Conservation (phyloP, 169 alveolate genomes). For the Perkinsus olseni region DNA sequence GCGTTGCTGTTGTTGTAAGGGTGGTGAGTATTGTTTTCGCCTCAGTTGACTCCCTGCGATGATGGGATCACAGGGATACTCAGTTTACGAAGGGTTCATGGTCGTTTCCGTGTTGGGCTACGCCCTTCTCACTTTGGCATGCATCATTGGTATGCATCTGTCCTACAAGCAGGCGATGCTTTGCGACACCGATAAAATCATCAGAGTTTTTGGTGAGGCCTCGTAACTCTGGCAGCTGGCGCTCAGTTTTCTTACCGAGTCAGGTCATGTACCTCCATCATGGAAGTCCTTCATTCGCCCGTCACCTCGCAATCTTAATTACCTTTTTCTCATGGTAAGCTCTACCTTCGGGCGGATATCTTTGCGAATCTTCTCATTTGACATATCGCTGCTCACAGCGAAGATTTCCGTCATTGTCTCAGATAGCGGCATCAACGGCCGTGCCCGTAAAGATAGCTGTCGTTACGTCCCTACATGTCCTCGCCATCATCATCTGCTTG, state of each 20-base stretch:
- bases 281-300: no score
- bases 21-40: neutral
- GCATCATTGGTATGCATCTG: neutral
- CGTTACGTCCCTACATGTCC: neutral
- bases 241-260: no score
- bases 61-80: neutral
- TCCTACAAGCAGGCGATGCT: neutral
- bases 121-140: neutral
- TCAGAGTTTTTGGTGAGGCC: neutral
- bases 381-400: no score
- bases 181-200: neutral
- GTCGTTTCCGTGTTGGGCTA: neutral
- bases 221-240: no score
- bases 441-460: neutral
- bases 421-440: neutral
- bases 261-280: neutral
- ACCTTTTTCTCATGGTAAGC: no score
- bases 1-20: neutral
- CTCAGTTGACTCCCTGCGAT: neutral
- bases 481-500: neutral
- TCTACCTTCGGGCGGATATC: no score
- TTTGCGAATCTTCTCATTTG: no score
- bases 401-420: neutral
- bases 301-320: no score
- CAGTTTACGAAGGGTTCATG: neutral